Conservation (phyloP, 73 alveolate genomes). For the Tetrahymena thermophila region DNA sequence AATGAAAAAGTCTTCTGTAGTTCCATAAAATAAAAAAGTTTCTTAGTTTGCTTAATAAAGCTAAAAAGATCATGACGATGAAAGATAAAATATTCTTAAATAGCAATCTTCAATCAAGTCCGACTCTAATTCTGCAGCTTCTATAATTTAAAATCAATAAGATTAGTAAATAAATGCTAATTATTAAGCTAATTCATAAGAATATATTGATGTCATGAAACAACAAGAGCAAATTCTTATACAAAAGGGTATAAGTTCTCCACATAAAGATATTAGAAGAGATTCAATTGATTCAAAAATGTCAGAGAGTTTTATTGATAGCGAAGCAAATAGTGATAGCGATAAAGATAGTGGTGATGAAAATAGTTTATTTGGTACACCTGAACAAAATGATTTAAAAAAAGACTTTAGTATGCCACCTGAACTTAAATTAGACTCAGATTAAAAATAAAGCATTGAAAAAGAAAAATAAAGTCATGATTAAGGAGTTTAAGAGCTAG, state of each 20-base stretch:
- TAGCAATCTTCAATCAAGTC: neutral
- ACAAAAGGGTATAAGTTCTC: neutral
- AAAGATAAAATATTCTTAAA: neutral
- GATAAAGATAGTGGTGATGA: neutral
- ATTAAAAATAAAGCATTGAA: neutral
- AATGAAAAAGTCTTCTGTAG: neutral
- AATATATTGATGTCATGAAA: neutral
- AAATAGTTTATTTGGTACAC: neutral
- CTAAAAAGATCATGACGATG: neutral
- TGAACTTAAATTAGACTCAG: neutral
- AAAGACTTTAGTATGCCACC: neutral
- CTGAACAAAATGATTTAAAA: neutral
- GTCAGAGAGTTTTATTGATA: neutral
- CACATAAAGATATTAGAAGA: neutral
- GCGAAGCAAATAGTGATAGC: neutral
- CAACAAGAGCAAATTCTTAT: neutral
- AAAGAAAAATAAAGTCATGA: neutral
- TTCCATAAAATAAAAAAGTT: neutral
- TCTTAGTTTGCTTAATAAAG: neutral
- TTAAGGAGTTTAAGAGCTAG: neutral
- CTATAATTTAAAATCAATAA: neutral
- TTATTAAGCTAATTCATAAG: neutral
- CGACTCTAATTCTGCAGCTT: neutral
- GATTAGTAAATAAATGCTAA: neutral
- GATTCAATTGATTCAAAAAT: neutral